phyloP scores from a whole-genome alignment of 768 basidiomycete species.

The Naematelia encephala region DNA sequence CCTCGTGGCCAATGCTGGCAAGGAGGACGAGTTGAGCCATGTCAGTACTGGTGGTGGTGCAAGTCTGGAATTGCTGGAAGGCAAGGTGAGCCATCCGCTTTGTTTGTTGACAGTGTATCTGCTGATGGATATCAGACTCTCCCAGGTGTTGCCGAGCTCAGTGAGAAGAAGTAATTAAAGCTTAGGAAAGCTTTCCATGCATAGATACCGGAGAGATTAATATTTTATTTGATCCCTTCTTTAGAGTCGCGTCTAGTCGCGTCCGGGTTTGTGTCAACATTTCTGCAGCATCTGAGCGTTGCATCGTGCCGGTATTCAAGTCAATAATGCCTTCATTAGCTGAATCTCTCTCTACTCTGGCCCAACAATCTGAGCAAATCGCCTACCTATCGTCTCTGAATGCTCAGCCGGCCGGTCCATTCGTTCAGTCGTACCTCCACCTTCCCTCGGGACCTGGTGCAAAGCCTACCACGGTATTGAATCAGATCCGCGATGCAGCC shows the following conservation, averaged over 20 bases:
- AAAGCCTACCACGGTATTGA: constrained; percentile 12
- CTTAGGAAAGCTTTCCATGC: not conserved
- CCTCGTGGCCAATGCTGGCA: constrained; percentile 76
- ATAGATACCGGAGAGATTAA: not conserved
- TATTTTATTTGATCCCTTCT: not conserved
- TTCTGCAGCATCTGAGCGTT: not conserved
- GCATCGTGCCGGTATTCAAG: not conserved
- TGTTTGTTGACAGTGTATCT: not conserved
- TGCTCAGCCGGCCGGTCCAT: constrained; percentile 26
- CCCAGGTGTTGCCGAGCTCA: constrained; percentile 87
- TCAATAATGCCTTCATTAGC: constrained; percentile 34
- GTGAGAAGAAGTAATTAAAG: constrained; percentile 62
- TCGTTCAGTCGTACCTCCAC: constrained; percentile 32
- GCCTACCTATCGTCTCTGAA: constrained; percentile 25
- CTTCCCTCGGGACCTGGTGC: constrained; percentile 9
- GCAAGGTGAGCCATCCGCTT: constrained; percentile 65
- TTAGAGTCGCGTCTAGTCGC: constrained; percentile 6
- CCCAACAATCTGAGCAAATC: constrained; percentile 29
- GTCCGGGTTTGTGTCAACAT: not conserved
- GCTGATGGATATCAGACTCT: constrained; percentile 57
- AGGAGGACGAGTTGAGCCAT: constrained; percentile 87
- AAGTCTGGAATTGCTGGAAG: constrained; percentile 88
- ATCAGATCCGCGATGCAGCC: constrained; percentile 44
- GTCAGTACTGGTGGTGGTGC: constrained; percentile 80
- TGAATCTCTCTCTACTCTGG: constrained; percentile 26